These are phyloP conservation scores for Didymella sp. DNA, from an alignment of 2,329 filamentous ascomycete species.

Conservation along the genomic window DNA sequence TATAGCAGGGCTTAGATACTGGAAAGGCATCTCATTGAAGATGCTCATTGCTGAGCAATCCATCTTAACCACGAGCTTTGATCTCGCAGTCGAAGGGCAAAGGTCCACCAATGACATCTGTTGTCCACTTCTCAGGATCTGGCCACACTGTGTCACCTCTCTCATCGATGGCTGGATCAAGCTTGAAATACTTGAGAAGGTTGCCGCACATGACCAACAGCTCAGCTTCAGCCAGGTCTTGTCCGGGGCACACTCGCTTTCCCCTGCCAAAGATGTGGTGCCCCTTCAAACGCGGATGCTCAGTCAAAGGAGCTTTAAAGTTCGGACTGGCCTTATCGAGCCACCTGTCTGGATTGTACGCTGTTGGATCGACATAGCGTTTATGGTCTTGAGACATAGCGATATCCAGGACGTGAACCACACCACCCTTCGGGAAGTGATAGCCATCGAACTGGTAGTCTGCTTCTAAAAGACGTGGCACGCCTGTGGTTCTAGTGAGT, in stretches of 20 bases:
- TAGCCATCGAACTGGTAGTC: conserved; percentile 54
- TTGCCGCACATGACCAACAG: conserved; percentile 11
- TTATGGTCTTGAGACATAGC: conserved; percentile 16
- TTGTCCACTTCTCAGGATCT: conserved; percentile 10
- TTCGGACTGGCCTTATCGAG: conserved; percentile 63
- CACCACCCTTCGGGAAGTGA: conserved; percentile 52
- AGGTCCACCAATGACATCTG: conserved; percentile 14
- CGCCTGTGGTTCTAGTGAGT: conserved; percentile 36
- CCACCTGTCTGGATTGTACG: conserved; percentile 65
- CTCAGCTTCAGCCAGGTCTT: conserved; percentile 37
- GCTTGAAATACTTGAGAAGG: conserved; percentile 5
- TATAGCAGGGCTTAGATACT: too few species aligned
- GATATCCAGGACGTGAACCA: conserved; percentile 19
- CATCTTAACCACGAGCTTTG: too few species aligned
- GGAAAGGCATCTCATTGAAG: background rate
- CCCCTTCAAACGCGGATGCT: conserved; percentile 65
- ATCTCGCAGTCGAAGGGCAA: conserved; percentile 13
- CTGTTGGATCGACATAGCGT: conserved; percentile 64
- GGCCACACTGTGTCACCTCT: conserved; percentile 3
- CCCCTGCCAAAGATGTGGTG: conserved; percentile 67
- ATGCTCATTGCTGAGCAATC: background rate
- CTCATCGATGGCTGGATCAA: background rate
- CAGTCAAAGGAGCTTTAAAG: conserved; percentile 64
- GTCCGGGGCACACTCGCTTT: conserved; percentile 64
- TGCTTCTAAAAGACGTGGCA: conserved; percentile 53